phyloP scores from a whole-genome alignment of 164 flowering plant genomes.

The Cinnamomum micranthum region DNA sequence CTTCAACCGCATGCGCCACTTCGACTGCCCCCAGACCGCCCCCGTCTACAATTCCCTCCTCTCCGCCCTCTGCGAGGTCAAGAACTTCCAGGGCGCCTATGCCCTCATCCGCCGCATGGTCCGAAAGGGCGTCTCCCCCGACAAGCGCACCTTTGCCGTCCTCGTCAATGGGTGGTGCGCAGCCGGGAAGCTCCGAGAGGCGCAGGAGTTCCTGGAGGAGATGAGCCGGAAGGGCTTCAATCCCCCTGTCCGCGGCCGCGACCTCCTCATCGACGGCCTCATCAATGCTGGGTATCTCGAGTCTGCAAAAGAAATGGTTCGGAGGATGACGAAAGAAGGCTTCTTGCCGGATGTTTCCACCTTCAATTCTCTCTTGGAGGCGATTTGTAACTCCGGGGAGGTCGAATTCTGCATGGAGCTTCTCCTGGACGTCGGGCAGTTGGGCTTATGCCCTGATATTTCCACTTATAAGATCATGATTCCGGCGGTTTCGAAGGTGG shows the following conservation, averaged over 20 bases:
- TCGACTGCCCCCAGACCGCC: conserved; percentile 52
- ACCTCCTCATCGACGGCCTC: conserved; percentile 79
- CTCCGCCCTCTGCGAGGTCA: conserved; percentile 65
- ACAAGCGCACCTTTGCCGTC: conserved; percentile 59
- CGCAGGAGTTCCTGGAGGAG: conserved; percentile 79
- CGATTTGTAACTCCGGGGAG: conserved; percentile 62
- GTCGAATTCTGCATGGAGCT: conserved; percentile 64
- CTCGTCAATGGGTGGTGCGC: conserved; percentile 94
- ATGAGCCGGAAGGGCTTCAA: conserved; percentile 85
- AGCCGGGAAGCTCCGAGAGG: conserved; percentile 80
- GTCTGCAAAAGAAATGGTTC: conserved; percentile 73
- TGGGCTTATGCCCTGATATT: conserved; percentile 65
- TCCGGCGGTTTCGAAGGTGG: conserved; percentile 61
- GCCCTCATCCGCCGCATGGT: conserved; percentile 80
- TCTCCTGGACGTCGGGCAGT: conserved; percentile 42
- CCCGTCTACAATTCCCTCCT: conserved; percentile 67
- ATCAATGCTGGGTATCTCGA: conserved; percentile 83
- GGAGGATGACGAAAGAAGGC: conserved; percentile 80
- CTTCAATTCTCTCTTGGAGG: conserved; percentile 64
- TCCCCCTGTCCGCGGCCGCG: conserved; percentile 90
- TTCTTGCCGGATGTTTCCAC: conserved; percentile 67
- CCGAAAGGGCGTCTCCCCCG: conserved; percentile 59
- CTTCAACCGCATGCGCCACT: conserved; percentile 50
- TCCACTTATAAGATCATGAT: conserved; percentile 73
- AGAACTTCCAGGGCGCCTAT: conserved; percentile 83